A percentile compares a stretch with the other conserved stretches of the same genome.
phyloP scores from a whole-genome alignment of 495 filamentous ascomycete genomes.

The Aspergillus steynii region DNA sequence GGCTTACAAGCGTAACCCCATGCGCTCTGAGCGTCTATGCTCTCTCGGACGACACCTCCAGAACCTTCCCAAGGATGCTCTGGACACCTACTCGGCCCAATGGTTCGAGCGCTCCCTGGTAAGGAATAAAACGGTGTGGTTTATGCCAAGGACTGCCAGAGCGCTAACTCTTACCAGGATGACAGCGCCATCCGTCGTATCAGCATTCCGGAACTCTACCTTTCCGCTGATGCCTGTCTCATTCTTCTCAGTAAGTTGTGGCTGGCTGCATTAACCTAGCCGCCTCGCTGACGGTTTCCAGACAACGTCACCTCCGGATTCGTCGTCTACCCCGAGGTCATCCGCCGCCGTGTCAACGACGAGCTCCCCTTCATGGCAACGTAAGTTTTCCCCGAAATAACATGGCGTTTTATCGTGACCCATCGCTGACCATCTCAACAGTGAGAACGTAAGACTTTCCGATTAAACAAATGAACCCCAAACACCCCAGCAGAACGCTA shows the following conservation, averaged over 20 bases:
- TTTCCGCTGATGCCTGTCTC: slow-evolving; percentile 79
- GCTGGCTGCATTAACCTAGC: neutral
- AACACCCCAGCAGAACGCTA: slow-evolving; percentile 11
- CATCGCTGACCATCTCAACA: slow-evolving; percentile 24
- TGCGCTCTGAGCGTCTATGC: slow-evolving; percentile 85
- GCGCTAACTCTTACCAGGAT: slow-evolving; percentile 36
- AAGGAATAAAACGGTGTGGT: slow-evolving; percentile 33
- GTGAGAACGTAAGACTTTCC: slow-evolving; percentile 40
- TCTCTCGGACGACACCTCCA: slow-evolving; percentile 68
- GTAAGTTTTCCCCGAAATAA: slow-evolving; percentile 34
- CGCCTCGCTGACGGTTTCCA: slow-evolving; percentile 11
- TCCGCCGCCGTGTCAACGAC: slow-evolving; percentile 64
- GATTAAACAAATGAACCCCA: neutral
- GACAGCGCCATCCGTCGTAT: slow-evolving; percentile 66
- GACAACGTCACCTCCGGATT: slow-evolving; percentile 83
- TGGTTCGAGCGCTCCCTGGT: slow-evolving; percentile 72
- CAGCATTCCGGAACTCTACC: slow-evolving; percentile 77
- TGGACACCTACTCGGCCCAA: slow-evolving; percentile 78
- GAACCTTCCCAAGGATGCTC: slow-evolving; percentile 65
- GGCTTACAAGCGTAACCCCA: slow-evolving; percentile 92
- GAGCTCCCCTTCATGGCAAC: slow-evolving; percentile 93
- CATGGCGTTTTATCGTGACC: neutral
- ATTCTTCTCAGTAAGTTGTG: slow-evolving; percentile 58
- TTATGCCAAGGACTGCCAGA: slow-evolving; percentile 2
- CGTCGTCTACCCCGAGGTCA: slow-evolving; percentile 83